phyloP scores from a whole-genome alignment of 179 eudicot species.

The Corrigiola litoralis region DNA sequence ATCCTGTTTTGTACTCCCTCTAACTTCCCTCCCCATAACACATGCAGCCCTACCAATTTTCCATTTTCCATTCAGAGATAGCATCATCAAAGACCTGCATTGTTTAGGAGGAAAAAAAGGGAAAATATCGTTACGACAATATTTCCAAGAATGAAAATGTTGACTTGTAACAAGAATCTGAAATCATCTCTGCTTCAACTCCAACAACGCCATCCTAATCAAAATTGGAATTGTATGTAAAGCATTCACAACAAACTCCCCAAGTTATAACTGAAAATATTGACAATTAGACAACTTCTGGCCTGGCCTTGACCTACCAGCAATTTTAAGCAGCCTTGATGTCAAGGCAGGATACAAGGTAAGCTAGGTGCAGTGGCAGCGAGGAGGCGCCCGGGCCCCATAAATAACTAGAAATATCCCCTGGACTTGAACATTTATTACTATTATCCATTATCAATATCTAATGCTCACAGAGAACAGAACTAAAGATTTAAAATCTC shows the following conservation, averaged over 20 bases:
- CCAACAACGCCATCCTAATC: conserved; percentile 9
- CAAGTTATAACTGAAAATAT: not conserved
- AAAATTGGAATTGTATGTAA: not conserved
- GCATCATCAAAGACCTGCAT: not conserved
- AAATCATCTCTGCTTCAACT: not conserved
- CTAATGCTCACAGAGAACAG: too few species aligned
- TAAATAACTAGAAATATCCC: too few species aligned
- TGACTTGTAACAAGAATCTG: conserved; percentile 2
- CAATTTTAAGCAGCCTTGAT: too few species aligned
- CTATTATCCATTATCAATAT: too few species aligned
- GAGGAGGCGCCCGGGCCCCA: too few species aligned
- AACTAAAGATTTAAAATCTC: too few species aligned
- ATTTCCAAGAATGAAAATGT: not conserved
- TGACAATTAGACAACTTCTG: not conserved
- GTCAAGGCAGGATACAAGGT: too few species aligned
- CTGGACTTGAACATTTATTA: too few species aligned
- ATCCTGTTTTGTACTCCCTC: not conserved
- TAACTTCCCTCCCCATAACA: not conserved
- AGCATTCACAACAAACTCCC: not conserved
- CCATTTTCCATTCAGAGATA: not conserved
- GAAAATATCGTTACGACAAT: not conserved
- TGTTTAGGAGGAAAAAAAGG: not conserved
- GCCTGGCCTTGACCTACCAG: not conserved
- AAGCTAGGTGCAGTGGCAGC: too few species aligned
- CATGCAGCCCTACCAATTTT: not conserved